Base-by-base conservation (phyloP, 352 stramenopile species). In the Thalassiosira livingstoniorum region DNA sequence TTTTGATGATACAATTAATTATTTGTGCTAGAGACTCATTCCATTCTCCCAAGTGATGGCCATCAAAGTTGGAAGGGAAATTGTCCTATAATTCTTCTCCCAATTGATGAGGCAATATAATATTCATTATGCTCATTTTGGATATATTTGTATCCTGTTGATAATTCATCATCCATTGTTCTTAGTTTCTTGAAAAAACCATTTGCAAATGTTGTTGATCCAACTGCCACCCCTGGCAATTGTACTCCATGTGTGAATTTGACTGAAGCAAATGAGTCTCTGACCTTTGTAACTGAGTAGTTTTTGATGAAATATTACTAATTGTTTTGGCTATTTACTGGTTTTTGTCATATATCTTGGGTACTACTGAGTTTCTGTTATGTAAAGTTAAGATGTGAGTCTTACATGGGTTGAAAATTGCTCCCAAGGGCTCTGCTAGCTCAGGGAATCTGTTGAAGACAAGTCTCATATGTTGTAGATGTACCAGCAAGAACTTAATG, bases 401-500 rank as follows among this genome's bases (percentile, higher is more conserved):
- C 47, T 73, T 73, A 1, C 4, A 35, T 1, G 39, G 18, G 42
- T 73, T 73, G 35, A 73, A 18, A 29, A 29, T n/a, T 29, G 35
- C 63, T 29, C 75, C 75, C 5, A 23, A 3, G 43, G 2, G 55
- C 5, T 21, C 32, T 67, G 5, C 31, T 13, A 7, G 35, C 3
- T 5, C 15, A 2, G 0, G 78, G 61, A 25, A 39, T 15, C 4
- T 73, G 5, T 10, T 57, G 51, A 31, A 78, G 65, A n/a, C n/a
- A 42, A 64, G 61, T 0, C 18, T 4, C 0, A 83, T n/a, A 57
- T 83, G 66, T 2, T 43, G 2, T 4, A 66, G 75, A 1, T 42
- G 58, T 0, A 83, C 21, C 0, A 51, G 15, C 2, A 43, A 23
- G 23, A 4, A 57, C 25, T 13, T 32, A 25, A 65, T 61, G 23